Percentiles rank a stretch among this genome's conserved stretches.
phyloP scores from a whole-genome alignment of 352 stramenopile species.

The Pythium dissimile region DNA sequence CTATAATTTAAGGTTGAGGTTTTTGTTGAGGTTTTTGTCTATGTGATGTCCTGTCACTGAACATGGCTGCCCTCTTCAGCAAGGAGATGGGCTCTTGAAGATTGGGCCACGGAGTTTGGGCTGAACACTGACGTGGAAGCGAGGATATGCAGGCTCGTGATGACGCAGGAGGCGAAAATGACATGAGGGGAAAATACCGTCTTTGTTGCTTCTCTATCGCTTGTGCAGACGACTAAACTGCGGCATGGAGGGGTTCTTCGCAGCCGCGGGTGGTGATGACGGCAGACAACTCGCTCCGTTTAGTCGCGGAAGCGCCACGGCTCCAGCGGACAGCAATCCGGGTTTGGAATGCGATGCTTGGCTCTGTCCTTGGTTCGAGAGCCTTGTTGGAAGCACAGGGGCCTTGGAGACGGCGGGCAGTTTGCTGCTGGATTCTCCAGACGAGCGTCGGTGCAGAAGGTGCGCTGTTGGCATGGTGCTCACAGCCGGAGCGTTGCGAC shows the following conservation, averaged over 20 bases:
- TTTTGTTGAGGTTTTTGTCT: conserved; percentile 22
- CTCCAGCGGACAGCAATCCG: background rate
- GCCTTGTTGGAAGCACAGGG: background rate
- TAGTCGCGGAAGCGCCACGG: conserved; percentile 31
- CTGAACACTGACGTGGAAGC: conserved; percentile 13
- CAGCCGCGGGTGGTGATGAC: conserved; percentile 32
- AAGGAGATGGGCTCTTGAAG: background rate
- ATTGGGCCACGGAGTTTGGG: no score
- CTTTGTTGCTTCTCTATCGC: conserved; percentile 33
- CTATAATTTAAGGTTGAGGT: background rate
- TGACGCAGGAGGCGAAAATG: conserved; percentile 2
- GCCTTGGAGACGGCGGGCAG: conserved; percentile 15
- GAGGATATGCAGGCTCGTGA: background rate
- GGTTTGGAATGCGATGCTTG: background rate
- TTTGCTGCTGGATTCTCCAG: background rate
- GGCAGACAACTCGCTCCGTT: conserved; percentile 4
- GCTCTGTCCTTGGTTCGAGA: background rate
- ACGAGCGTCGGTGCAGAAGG: conserved; percentile 1
- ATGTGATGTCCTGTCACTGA: conserved; percentile 16
- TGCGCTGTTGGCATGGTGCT: background rate
- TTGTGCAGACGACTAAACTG: conserved; percentile 67
- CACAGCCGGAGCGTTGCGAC: background rate
- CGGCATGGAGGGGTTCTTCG: conserved; percentile 39
- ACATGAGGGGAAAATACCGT: no score
- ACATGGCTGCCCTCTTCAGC: conserved; percentile 18